Conservation (phyloP, 1,139 yeast genomes). For the Suhomyces coccinellae region DNA sequence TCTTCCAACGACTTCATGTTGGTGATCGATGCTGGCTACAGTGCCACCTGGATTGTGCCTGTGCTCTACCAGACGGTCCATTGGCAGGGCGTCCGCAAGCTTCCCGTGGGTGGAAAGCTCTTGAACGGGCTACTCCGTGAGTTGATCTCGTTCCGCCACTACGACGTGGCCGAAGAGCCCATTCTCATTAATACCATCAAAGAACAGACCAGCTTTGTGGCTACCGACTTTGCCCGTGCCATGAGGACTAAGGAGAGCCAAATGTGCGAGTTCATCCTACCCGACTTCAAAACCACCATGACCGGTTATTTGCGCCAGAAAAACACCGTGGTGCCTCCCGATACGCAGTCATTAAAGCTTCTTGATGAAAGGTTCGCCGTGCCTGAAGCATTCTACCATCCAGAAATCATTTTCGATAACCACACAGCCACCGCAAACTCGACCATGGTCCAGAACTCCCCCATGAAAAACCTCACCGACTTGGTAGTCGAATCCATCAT, state of each 20-base stretch:
- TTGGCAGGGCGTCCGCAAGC: constrained; percentile 74
- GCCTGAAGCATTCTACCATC: constrained; percentile 86
- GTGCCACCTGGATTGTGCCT: constrained; percentile 86
- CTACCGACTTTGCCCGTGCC: constrained; percentile 62
- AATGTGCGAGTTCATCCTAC: constrained; percentile 70
- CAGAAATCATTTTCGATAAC: constrained; percentile 60
- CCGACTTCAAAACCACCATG: constrained; percentile 80
- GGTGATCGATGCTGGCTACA: constrained; percentile 86
- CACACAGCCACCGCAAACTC: constrained; percentile 30
- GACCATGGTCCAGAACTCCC: constrained; percentile 48
- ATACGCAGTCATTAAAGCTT: constrained; percentile 65
- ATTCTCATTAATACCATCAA: constrained; percentile 81
- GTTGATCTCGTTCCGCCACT: constrained; percentile 84
- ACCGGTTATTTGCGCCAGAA: constrained; percentile 61
- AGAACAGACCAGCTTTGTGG: constrained; percentile 75
- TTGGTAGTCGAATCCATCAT: constrained; percentile 70
- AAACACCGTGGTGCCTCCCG: constrained; percentile 30
- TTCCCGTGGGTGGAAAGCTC: constrained; percentile 82
- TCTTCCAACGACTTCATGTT: constrained; percentile 61
- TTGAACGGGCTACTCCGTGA: constrained; percentile 83
- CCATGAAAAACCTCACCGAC: constrained; percentile 71
- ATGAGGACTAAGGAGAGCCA: constrained; percentile 37
- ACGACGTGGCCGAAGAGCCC: constrained; percentile 91
- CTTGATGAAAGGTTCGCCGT: constrained; percentile 83
- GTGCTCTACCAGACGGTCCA: constrained; percentile 75